Evolutionary conservation across 352 stramenopile genomes (phyloP).

Genomic region (Phytopythium vexans): DNA sequence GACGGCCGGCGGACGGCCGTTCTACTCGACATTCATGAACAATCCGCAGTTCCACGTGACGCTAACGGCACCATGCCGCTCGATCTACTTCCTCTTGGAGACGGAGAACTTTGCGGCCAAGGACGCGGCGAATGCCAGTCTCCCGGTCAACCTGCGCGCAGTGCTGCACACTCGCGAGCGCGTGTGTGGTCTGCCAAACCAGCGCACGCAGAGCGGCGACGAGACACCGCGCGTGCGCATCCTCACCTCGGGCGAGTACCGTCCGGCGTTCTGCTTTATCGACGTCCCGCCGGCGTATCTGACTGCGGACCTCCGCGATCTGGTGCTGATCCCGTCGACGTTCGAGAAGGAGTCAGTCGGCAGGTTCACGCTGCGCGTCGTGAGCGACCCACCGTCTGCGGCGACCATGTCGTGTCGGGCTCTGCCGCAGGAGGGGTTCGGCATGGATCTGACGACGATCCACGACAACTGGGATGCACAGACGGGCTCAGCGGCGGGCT

Average conservation of each 20-base stretch:
- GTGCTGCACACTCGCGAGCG: conserved; percentile 47
- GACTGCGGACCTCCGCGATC: conserved; percentile 22
- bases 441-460: conserved; percentile 41
- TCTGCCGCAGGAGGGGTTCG: conserved; percentile 53
- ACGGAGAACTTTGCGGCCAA: conserved; percentile 38
- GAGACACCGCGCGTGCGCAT: conserved; percentile 20
- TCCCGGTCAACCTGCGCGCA: conserved; percentile 68
- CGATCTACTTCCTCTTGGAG: conserved; percentile 61
- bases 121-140: conserved; percentile 15
- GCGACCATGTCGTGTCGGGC: conserved; percentile 19
- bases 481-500: conserved; percentile 61
- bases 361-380: conserved; percentile 53
- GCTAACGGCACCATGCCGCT: conserved; percentile 26
- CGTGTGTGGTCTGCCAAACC: conserved; percentile 39
- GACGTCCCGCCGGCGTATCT: conserved; percentile 32
- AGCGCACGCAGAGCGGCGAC: conserved; percentile 1
- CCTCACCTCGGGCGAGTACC: conserved; percentile 75
- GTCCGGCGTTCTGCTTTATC: conserved; percentile 73
- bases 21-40: conserved; percentile 76
- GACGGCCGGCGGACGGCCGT: conserved; percentile 59
- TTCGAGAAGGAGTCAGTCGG: conserved; percentile 45
- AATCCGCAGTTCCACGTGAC: conserved; percentile 73
- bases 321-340: conserved; percentile 75
- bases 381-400: conserved; percentile 50
- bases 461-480: conserved; percentile 46